Evolutionary conservation across 192 early-diverging fungal genomes (phyloP), one percentile per base, ranked within the genome.

Genomic region (Umbelopsis isabellina): DNA sequence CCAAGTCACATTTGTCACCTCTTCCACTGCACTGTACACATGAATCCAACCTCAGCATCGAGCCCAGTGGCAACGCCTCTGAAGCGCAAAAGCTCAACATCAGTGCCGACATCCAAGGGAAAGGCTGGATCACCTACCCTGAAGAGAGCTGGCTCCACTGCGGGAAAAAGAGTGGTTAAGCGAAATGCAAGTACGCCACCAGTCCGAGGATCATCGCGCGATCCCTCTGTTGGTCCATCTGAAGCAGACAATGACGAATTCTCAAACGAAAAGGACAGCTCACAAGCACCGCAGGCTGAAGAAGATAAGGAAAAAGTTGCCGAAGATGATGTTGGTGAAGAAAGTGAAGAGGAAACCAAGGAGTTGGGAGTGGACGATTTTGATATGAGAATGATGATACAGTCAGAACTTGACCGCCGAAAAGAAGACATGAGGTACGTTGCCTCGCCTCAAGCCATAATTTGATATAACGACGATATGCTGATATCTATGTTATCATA

Each of bases 391-490:
- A 73, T 75, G 68, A 50, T 46, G 18, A 75, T 76, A 52, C 80
- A 84, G 30, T 79, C 82, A 3, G 79, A 73, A 68, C 70, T 82
- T 35, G 78, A 82, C 23, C 77, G 82, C 37, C 76, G 75, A 49
- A 88, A 88, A 35, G 84, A 88, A 18, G 86, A 88, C 21, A 79
- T 88, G 74, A 85, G 80, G 83, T 86, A 82, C 30, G 69, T 25
- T 23, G 55, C 45, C 12, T 58, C 67, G 27, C 27, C 15, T 65
- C 48, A 20, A 52, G 1, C 27, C 5, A 23, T 45, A 51, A 61
- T 67, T 30, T 30, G 27, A 12, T 16, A 51, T 70, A 23, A 10
- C 13, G 16, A 4, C 45, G 16, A 2, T 44, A 45, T 58, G 21
- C 10, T 49, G 41, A 41, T 37, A 12, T 15, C 58, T 12, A 52